A percentile compares a stretch with the other conserved stretches of the same genome.
These are phyloP conservation scores for Trichoderma endophyticum DNA, from an alignment of 2,329 filamentous ascomycete genomes.

Conservation along the genomic window DNA sequence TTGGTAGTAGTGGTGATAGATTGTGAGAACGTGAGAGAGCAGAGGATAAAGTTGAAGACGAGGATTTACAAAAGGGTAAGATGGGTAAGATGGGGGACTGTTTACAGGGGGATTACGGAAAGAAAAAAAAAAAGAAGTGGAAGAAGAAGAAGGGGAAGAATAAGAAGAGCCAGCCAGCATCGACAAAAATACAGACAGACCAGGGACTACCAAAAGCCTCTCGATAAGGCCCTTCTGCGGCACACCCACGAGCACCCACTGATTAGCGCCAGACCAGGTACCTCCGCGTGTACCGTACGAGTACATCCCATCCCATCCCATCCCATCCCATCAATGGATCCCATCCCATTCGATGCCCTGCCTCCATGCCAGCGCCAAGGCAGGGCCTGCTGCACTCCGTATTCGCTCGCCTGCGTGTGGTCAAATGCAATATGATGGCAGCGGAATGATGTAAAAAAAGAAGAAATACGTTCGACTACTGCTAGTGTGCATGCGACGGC, in stretches of 20 bases:
- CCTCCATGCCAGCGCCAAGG: neutral
- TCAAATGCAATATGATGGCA: neutral
- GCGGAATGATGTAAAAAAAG: constrained; percentile 2
- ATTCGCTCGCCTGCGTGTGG: neutral
- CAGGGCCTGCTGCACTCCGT: neutral
- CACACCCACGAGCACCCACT: neutral
- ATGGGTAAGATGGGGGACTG: neutral
- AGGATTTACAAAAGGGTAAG: neutral
- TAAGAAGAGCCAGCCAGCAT: neutral
- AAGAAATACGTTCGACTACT: neutral
- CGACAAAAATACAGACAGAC: neutral
- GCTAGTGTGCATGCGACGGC: neutral
- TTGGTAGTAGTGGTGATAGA: neutral
- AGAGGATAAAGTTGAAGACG: neutral
- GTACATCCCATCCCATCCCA: neutral
- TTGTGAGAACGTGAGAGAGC: neutral
- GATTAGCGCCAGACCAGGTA: neutral
- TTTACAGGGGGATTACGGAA: neutral
- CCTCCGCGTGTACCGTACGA: neutral
- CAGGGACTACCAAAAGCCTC: neutral
- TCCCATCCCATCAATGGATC: neutral
- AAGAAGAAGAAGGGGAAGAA: neutral
- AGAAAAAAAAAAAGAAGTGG: neutral
- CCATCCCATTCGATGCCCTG: neutral
- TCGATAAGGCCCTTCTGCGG: neutral